A percentile compares a stretch with the other conserved stretches of the same genome.
Evolutionary conservation across 768 basidiomycete species (phyloP).

Genomic region (Auriscalpium orientale): DNA sequence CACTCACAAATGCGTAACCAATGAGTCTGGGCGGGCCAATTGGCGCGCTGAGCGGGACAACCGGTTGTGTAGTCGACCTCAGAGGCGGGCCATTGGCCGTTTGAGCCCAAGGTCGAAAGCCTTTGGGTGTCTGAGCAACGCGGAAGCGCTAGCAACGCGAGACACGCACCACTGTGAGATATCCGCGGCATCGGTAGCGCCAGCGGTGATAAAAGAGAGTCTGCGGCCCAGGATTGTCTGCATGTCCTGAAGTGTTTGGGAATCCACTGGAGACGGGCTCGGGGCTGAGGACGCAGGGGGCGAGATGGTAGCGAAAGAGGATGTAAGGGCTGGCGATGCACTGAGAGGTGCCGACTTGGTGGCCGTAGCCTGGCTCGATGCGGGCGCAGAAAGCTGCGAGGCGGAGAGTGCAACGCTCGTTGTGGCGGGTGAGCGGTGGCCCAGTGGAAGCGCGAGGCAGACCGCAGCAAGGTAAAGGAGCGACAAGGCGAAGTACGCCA

Average conservation of each 20-base stretch:
- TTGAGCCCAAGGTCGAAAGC: constrained; percentile 12
- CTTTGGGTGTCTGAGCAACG: constrained; percentile 1
- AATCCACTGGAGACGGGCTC: background rate
- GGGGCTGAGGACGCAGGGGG: background rate
- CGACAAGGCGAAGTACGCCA: background rate
- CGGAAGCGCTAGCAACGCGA: background rate
- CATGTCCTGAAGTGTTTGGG: constrained; percentile 6
- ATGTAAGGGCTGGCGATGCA: no score
- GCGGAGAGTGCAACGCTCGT: background rate
- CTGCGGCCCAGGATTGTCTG: constrained; percentile 8
- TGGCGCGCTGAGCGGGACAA: constrained; percentile 27
- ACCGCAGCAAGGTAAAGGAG: background rate
- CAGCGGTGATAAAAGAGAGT: constrained; percentile 5
- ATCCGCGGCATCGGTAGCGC: background rate
- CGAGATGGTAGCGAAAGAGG: background rate
- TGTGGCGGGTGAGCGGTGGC: background rate
- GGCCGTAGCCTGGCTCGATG: background rate
- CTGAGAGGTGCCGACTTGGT: no score
- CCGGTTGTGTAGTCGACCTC: constrained; percentile 26
- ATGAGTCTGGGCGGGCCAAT: constrained; percentile 28
- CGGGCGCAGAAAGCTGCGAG: background rate
- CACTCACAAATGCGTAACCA: constrained; percentile 20
- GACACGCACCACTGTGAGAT: constrained; percentile 7
- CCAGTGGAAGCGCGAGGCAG: background rate
- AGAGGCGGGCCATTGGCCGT: constrained; percentile 16